phyloP scores from a whole-genome alignment of 2,329 filamentous ascomycete species.

The Monilinia vaccinii-corymbosi region DNA sequence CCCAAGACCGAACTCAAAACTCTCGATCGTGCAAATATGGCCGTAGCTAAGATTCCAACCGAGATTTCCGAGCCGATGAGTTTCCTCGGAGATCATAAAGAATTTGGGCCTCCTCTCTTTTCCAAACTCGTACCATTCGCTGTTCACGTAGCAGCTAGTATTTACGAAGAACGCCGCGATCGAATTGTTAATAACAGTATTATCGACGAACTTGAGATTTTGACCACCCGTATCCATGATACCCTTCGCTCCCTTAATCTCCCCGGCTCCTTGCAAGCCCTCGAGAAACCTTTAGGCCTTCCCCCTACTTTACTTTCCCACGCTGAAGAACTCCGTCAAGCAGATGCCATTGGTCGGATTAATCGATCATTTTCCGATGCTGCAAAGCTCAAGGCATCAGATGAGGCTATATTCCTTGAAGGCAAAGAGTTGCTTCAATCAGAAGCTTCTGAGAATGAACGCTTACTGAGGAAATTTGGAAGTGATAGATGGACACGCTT shows the following conservation, averaged over 20 bases:
- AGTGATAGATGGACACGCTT: conserved; percentile 76
- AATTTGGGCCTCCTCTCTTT: conserved; percentile 80
- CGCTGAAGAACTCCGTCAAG: conserved; percentile 87
- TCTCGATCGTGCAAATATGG: conserved; percentile 85
- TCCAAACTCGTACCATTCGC: conserved; percentile 89
- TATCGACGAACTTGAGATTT: conserved; percentile 70
- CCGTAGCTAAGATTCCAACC: conserved; percentile 64
- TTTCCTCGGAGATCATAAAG: conserved; percentile 67
- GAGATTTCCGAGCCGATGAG: conserved; percentile 75
- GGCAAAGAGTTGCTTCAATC: conserved; percentile 67
- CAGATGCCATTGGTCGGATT: conserved; percentile 72
- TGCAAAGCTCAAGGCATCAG: conserved; percentile 75
- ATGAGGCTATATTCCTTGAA: conserved; percentile 72
- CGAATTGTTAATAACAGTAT: conserved; percentile 84
- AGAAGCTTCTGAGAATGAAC: conserved; percentile 77
- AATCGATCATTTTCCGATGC: conserved; percentile 79
- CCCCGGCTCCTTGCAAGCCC: conserved; percentile 83
- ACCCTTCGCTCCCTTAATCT: conserved; percentile 75
- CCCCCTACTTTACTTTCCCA: conserved; percentile 80
- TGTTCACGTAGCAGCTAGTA: conserved; percentile 88
- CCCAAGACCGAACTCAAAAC: conserved; percentile 80
- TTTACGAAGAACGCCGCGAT: conserved; percentile 87
- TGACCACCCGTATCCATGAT: conserved; percentile 74
- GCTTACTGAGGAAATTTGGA: conserved; percentile 67
- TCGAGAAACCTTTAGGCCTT: conserved; percentile 88